Evolutionary conservation across 192 early-diverging fungal genomes (phyloP), one percentile per base, ranked within the genome.

Genomic region (Coemansia sp.): DNA sequence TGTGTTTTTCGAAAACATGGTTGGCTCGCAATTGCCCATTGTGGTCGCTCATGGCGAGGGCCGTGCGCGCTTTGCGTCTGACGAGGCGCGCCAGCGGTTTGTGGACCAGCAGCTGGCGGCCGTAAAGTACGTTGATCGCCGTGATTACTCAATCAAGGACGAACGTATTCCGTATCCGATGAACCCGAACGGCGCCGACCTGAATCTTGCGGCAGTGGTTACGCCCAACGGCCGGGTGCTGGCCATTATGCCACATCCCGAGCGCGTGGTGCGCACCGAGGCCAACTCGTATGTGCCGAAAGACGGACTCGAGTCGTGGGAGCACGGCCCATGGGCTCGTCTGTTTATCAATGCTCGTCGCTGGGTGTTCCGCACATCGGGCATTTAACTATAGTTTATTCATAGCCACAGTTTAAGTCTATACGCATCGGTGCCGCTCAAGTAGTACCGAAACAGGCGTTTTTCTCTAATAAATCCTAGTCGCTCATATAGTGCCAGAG

Each of bases 181-280:
- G 85, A 99, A 99, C 82, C 98, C 98, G 56, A 99, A 99, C 76
- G 98, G 98, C 19, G 86, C 89, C 26, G 87, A 89, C 12, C 27
- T 84, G 59, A 95, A 93, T 52, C 86, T 99, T 60, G 88, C 96
- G n/a, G 98, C 88, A 12, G 85, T 98, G 3, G 79, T 87, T 45
- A 91, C 89, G 0, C 84, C 85, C 47, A 90, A 93, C 62, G 98
- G 98, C 35, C 88, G 96, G 59, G 90, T 97, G 7, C 69, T 96
- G 63, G 89, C 90, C 12, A 87, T 98, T 79, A 99, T 99, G 98
- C 98, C 98, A 50, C 98, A 99, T 71, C 98, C 98, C 5, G 98
- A 99, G 83, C 87, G 98, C 45, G 90, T 93, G 35, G 85, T 94
- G 6, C 83, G 91, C 35, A 87, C 87, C 21, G 85, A 89, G 52